Percentiles rank a stretch among this genome's conserved stretches.
Evolutionary conservation across 1,139 yeast species (phyloP).

Genomic region (Geotrichum macrosporum): DNA sequence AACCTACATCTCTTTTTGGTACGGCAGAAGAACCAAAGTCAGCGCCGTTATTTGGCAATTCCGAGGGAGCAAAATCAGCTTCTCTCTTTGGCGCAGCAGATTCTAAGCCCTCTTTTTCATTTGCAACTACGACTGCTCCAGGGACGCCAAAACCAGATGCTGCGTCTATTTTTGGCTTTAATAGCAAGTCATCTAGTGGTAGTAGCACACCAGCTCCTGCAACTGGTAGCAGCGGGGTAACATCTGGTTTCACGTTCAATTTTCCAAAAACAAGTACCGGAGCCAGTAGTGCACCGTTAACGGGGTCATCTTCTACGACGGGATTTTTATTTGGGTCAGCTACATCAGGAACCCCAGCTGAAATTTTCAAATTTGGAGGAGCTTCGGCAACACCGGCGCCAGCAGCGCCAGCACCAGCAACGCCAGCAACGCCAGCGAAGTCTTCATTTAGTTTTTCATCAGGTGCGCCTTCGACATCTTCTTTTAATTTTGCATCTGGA

Average conservation of each 20-base stretch:
- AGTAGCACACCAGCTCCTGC: conserved; percentile 11
- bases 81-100: too few species aligned
- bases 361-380: conserved; percentile 12
- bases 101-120: conserved; percentile 6
- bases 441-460: conserved; percentile 7
- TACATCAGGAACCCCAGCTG: conserved; percentile 7
- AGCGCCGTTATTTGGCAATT: too few species aligned
- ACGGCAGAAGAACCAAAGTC: too few species aligned
- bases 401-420: conserved; percentile 1
- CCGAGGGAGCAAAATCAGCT: too few species aligned
- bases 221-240: conserved; percentile 1
- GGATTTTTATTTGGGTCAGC: conserved; percentile 15
- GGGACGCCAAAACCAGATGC: conserved; percentile 10
- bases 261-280: conserved; percentile 5
- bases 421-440: conserved; percentile 2
- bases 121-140: conserved; percentile 3
- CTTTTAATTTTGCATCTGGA: conserved; percentile 12
- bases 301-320: background rate
- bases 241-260: conserved; percentile 8
- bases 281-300: background rate
- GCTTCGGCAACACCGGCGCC: background rate
- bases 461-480: background rate
- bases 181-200: conserved; percentile 13
- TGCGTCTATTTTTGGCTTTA: conserved; percentile 11
- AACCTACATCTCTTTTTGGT: conserved; percentile 13